Conservation (phyloP, 2,329 filamentous ascomycete species). For the Lachnellula arida region DNA sequence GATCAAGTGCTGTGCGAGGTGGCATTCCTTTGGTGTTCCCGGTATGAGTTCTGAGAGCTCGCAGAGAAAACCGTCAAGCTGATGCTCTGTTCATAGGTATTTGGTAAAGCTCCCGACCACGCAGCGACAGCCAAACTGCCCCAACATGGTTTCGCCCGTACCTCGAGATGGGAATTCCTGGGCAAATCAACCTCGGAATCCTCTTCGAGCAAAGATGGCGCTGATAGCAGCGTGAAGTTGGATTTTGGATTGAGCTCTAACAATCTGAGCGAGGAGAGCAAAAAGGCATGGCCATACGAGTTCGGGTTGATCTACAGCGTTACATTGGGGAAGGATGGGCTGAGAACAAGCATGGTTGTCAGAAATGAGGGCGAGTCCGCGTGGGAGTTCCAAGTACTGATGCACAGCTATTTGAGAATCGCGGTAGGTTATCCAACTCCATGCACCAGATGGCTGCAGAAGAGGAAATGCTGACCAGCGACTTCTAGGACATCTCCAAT, state of each 20-base stretch:
- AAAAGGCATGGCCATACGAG: constrained; percentile 74
- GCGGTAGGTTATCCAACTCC: constrained; percentile 47
- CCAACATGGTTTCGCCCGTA: constrained; percentile 93
- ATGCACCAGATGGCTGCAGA: neutral
- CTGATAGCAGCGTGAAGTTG: constrained; percentile 75
- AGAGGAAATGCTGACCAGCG: constrained; percentile 8
- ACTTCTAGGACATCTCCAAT: constrained; percentile 68
- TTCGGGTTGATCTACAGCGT: constrained; percentile 94
- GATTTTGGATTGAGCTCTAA: constrained; percentile 85
- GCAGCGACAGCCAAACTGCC: constrained; percentile 74
- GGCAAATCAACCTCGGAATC: constrained; percentile 76
- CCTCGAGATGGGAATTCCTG: constrained; percentile 86
- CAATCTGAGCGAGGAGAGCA: constrained; percentile 63
- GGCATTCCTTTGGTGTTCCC: constrained; percentile 93
- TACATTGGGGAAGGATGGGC: constrained; percentile 66
- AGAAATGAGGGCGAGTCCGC: constrained; percentile 76
- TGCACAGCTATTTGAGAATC: constrained; percentile 86
- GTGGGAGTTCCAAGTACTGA: constrained; percentile 86
- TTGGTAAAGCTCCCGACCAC: constrained; percentile 74
- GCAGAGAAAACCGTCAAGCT: neutral
- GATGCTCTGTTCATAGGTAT: constrained; percentile 54
- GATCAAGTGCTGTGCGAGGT: constrained; percentile 82
- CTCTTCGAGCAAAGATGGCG: constrained; percentile 35
- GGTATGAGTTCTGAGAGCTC: constrained; percentile 44
- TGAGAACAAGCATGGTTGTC: constrained; percentile 80